Evolutionary conservation across 1,284 basidiomycete genomes (phyloP).

Genomic region (Trichosporon sp.): DNA sequence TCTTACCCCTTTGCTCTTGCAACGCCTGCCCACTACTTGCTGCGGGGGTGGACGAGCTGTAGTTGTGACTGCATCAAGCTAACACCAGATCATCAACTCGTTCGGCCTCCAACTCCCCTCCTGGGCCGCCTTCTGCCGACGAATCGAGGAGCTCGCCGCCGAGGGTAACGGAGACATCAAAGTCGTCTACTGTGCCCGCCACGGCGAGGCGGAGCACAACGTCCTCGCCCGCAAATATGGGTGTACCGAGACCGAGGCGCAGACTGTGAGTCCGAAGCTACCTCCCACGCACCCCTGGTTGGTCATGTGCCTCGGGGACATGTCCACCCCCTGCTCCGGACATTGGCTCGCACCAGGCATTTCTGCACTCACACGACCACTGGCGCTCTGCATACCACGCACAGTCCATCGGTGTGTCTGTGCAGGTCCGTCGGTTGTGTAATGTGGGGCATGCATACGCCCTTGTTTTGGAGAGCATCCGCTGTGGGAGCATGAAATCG

Average conservation of each 20-base stretch:
- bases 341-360: too few relatives aligned
- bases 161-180: conserved; percentile 24
- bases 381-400: too few relatives aligned
- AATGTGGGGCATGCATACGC: too few relatives aligned
- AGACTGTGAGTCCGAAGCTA: conserved; percentile 3
- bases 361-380: too few relatives aligned
- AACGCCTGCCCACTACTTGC: neutral
- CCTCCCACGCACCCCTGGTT: too few relatives aligned
- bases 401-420: too few relatives aligned
- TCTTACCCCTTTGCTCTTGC: too few relatives aligned
- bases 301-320: too few relatives aligned
- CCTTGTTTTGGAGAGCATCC: too few relatives aligned
- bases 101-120: conserved; percentile 23
- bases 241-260: conserved; percentile 12
- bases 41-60: neutral
- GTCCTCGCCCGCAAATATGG: conserved; percentile 22
- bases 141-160: conserved; percentile 20
- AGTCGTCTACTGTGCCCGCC: conserved; percentile 32
- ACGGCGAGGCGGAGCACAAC: conserved; percentile 38
- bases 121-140: conserved; percentile 22
- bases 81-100: conserved; percentile 22
- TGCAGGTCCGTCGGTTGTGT: too few relatives aligned
- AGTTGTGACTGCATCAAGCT: neutral
- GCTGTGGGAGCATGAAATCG: too few relatives aligned
- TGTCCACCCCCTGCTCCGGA: too few relatives aligned